phyloP scores from a whole-genome alignment of 2,329 filamentous ascomycete species.

The Sarocladiaceae sp. region DNA sequence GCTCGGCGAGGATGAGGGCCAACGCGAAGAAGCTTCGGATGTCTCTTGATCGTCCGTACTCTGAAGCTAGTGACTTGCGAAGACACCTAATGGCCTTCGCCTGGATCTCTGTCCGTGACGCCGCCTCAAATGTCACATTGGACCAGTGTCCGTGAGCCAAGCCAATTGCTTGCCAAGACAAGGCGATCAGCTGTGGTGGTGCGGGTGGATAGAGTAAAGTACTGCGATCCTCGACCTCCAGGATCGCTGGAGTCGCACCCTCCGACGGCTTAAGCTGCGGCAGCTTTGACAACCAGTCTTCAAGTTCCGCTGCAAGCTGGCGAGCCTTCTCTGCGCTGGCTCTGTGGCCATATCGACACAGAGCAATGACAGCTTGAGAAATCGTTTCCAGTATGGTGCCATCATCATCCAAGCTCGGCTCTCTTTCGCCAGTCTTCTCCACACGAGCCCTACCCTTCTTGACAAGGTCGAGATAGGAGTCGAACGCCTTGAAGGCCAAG shows the following conservation, averaged over 20 bases:
- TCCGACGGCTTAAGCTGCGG: conserved; percentile 25
- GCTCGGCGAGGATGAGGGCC: conserved; percentile 80
- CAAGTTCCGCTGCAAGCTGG: conserved; percentile 62
- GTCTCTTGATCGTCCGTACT: conserved; percentile 59
- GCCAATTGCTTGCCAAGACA: conserved; percentile 79
- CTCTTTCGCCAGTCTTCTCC: conserved; percentile 66
- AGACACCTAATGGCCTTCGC: conserved; percentile 70
- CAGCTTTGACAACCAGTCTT: conserved; percentile 66
- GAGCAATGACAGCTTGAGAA: conserved; percentile 68
- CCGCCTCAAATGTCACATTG: conserved; percentile 68
- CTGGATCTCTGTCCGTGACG: conserved; percentile 66
- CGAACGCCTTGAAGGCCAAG: conserved; percentile 81
- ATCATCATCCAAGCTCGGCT: conserved; percentile 71
- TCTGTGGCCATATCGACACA: conserved; percentile 74
- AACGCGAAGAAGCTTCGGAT: conserved; percentile 75
- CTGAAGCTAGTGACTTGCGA: conserved; percentile 63
- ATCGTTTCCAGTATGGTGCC: conserved; percentile 70
- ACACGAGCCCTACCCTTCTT: conserved; percentile 78
- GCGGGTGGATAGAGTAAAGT: conserved; percentile 36
- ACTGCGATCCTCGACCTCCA: conserved; percentile 21
- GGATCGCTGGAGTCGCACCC: conserved; percentile 20
- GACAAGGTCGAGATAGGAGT: conserved; percentile 86
- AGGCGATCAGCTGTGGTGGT: conserved; percentile 54
- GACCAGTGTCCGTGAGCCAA: conserved; percentile 85
- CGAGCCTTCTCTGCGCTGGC: conserved; percentile 74